These are phyloP conservation scores for Scutellaria baicalensis DNA, from an alignment of 257 asterid genomes.

Conservation along the genomic window DNA sequence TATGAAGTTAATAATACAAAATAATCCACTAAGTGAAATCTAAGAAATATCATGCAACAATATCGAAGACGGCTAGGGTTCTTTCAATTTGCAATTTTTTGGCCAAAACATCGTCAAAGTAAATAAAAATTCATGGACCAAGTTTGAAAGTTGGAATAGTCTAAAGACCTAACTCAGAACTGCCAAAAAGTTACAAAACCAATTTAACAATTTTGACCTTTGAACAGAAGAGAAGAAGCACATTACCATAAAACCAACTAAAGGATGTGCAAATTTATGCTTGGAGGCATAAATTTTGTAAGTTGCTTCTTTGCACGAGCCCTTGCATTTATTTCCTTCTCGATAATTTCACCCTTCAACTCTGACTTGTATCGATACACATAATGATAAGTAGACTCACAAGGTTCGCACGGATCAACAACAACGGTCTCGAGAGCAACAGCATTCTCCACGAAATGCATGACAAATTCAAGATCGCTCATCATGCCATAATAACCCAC, in stretches of 20 bases:
- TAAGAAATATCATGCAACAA: too few species aligned
- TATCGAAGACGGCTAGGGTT: too few species aligned
- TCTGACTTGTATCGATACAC: not conserved
- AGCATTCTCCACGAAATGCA: not conserved
- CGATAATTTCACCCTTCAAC: not conserved
- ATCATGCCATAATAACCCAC: not conserved
- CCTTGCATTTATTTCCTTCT: not conserved
- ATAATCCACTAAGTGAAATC: too few species aligned
- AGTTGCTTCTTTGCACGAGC: not conserved
- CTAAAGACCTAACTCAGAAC: too few species aligned
- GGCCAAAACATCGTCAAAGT: too few species aligned
- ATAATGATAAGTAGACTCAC: not conserved
- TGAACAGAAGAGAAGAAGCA: too few species aligned
- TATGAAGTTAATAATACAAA: too few species aligned
- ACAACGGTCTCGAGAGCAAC: not conserved
- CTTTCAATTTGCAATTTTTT: too few species aligned
- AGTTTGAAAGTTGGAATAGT: too few species aligned
- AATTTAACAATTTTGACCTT: too few species aligned
- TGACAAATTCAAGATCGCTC: not conserved
- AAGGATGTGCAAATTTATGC: not conserved
- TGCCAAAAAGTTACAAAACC: too few species aligned
- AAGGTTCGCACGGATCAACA: not conserved
- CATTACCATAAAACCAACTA: not conserved
- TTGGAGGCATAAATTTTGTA: not conserved
- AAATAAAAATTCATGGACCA: too few species aligned